Conservation (phyloP, 2,329 filamentous ascomycete genomes). For the Cyclaneusma minus region DNA sequence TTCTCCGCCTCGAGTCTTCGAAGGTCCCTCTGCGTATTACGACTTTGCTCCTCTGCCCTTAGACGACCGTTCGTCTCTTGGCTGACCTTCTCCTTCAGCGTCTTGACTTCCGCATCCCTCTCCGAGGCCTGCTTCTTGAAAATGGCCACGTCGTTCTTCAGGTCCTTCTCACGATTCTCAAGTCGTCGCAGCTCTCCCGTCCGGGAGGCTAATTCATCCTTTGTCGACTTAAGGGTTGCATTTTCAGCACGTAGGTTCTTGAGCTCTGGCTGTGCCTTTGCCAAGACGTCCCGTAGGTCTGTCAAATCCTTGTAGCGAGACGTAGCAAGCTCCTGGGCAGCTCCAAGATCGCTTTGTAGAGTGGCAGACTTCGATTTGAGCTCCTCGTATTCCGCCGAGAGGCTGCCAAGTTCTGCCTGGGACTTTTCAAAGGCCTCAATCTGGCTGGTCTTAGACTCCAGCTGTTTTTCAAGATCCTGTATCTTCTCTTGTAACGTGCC, state of each 20-base stretch:
- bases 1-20: slow-evolving; percentile 66
- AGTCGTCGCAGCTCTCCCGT: slow-evolving; percentile 53
- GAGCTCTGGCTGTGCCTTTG: slow-evolving; percentile 77
- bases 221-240: slow-evolving; percentile 54
- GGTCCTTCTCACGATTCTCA: slow-evolving; percentile 69
- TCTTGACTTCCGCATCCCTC: slow-evolving; percentile 63
- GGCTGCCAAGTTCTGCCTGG: slow-evolving; percentile 15
- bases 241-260: slow-evolving; percentile 65
- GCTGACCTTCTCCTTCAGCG: slow-evolving; percentile 62
- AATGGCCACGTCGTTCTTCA: slow-evolving; percentile 56
- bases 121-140: slow-evolving; percentile 57
- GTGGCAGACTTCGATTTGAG: slow-evolving; percentile 54
- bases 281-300: slow-evolving; percentile 62
- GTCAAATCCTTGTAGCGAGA: slow-evolving; percentile 77
- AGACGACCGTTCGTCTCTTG: slow-evolving; percentile 57
- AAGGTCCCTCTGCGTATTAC: slow-evolving; percentile 59
- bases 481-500: slow-evolving; percentile 47
- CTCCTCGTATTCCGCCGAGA: slow-evolving; percentile 44
- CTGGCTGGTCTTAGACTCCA: slow-evolving; percentile 23
- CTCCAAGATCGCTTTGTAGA: slow-evolving; percentile 70
- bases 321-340: slow-evolving; percentile 74
- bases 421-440: slow-evolving; percentile 14
- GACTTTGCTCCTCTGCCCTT: slow-evolving; percentile 66
- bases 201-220: slow-evolving; percentile 54
- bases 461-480: slow-evolving; percentile 53